These are phyloP conservation scores for Paraphoma sp. DNA, from an alignment of 2,329 filamentous ascomycete species.

Conservation along the genomic window DNA sequence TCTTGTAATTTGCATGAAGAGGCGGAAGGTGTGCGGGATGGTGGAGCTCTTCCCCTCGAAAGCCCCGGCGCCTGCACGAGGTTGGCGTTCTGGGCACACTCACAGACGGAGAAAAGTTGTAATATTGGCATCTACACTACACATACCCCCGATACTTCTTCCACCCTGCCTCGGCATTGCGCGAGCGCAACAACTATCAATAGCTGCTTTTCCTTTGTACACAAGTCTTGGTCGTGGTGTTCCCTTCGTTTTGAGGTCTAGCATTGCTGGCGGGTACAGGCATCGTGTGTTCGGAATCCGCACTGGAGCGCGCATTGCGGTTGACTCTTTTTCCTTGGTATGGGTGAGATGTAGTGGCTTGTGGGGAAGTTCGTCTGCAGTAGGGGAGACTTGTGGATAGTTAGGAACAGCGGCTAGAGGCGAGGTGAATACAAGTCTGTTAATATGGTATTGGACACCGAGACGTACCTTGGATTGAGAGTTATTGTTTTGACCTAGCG, in stretches of 20 bases:
- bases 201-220: conserved; percentile 43
- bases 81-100: conserved; percentile 3
- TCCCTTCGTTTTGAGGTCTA: conserved; percentile 8
- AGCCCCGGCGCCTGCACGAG: not conserved
- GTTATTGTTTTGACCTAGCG: no score
- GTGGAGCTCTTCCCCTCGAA: no score
- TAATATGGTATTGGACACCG: not conserved
- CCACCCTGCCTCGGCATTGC: not conserved
- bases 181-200: conserved; percentile 16
- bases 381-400: not conserved
- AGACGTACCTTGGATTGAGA: not conserved
- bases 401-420: not conserved
- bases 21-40: not conserved
- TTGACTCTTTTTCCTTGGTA: conserved; percentile 3
- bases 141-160: conserved; percentile 26
- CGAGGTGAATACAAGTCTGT: conserved; percentile 11
- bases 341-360: not conserved
- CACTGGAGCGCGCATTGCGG: conserved; percentile 28
- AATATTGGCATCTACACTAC: conserved; percentile 37
- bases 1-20: conserved; percentile 46
- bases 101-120: conserved; percentile 28
- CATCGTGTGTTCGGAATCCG: conserved; percentile 15
- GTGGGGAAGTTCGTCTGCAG: not conserved
- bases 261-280: conserved; percentile 40
- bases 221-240: conserved; percentile 22